Evolutionary conservation across 176 grass and related monocot species (phyloP), one percentile per base, ranked within the genome.

Genomic region (Secale cereale): DNA sequence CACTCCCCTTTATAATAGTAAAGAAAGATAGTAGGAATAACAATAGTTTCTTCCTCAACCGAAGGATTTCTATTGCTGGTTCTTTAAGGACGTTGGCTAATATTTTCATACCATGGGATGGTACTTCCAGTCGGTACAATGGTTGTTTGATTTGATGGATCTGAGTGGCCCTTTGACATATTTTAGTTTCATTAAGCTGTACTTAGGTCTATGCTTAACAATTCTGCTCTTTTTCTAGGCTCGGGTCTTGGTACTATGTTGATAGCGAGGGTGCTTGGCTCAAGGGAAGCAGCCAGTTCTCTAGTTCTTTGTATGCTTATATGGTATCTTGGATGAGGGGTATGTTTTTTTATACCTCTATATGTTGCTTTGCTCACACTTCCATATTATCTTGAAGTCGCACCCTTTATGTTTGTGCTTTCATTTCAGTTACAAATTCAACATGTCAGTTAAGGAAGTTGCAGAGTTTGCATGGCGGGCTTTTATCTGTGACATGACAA

Each of bases 251-350:
- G 67, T 98, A 95, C 66, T 98, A 98, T 86, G 96, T 98, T 86
- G 96, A 98, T 57, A 98, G 92, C 25, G 96, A 98, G 89, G 96
- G 96, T 66, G 96, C 91, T 29, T 94, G 96, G 77, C 89, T 95
- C 3, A 82, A 89, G 83, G 96, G 96, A 45, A 90, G 68, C 75
- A 98, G 91, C 76, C 84, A 86, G 16, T 98, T 98, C 77, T 98
- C 93, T 78, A 93, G 93, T 84, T 95, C 93, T 33, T 91, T 91
- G 15, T 98, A 98, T 82, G 96, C 96, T 81, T 98, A 98, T 98
- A 98, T 68, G 93, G 85, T 87, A 68, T 98, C 70, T 80, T 98
- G 41, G 96, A 98, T 19, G 91, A 92, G 15, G 91, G 96, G 96
- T 98, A 72, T 13, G 85, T 4, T 83, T 46, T n/a, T 79, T 41